Base-by-base conservation (phyloP, 176 grass and related monocot species). In the Musa schizocarpa region DNA sequence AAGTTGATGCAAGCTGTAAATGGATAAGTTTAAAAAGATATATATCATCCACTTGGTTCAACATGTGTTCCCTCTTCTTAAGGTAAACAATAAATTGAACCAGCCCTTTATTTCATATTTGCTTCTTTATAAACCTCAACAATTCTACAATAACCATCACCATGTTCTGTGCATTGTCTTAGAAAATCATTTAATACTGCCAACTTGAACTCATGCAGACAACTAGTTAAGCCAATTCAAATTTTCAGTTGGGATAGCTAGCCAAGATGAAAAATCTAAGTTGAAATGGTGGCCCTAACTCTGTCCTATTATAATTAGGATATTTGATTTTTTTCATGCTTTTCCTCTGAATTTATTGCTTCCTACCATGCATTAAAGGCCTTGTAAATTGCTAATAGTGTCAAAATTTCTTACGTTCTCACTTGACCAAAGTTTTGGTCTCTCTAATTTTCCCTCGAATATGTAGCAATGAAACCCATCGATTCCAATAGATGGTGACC, bases 351-450 rank as follows among this genome's bases (percentile, higher is more conserved):
- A 29, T 21, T 29, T 34, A 67, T 34, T 29, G 34, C 34, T 43
- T 43, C 34, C 4, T 43, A 43, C 34, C 34, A 43, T 43, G 34
- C 34, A 43, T 43, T 43, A 43, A 43, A 43, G 34, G 34, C 34
- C 34, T 43, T 43, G 34, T 43, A 43, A 43, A 43, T 43, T 43
- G 34, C 4, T 43, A 66, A 69, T 9, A 76, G 56, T 25, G 50
- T 75, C 64, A 55, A 80, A 27, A 77, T 72, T 51, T 50, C 84
- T 83, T 86, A 98, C 94, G 84, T 98, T 80, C 80, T 98, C 94
- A 78, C 90, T 84, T 58, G 90, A 98, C 94, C 94, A 98, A 82
- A 98, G 94, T 70, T 91, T 98, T 80, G 94, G 94, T 51, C 79
- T 89, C 77, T 98, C 90, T 75, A 98, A 67, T 85, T 81, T 98